A percentile compares a stretch with the other conserved stretches of the same genome.
phyloP scores from a whole-genome alignment of 176 grass and related monocot species.

The Rhynchospora breviuscula region DNA sequence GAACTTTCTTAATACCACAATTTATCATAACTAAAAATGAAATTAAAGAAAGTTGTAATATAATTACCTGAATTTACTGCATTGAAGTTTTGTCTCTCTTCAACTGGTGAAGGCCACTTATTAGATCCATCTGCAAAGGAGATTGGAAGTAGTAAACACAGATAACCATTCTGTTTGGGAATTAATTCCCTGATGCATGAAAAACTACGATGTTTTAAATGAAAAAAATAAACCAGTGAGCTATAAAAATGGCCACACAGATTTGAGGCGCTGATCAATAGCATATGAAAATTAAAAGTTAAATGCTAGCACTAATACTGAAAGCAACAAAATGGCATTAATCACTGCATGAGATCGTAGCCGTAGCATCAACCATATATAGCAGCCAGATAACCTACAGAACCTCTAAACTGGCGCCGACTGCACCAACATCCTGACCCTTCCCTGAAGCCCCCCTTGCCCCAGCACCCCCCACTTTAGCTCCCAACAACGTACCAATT shows the following conservation, averaged over 20 bases:
- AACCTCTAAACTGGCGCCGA: no score
- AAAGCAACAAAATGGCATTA: background rate
- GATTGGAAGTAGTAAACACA: background rate
- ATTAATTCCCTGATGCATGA: background rate
- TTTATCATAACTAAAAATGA: background rate
- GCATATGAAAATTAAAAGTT: background rate
- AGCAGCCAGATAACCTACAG: background rate
- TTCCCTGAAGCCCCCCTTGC: no score
- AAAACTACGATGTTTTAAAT: background rate
- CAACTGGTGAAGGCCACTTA: background rate
- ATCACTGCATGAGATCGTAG: background rate
- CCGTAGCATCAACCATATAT: background rate
- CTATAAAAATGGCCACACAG: background rate
- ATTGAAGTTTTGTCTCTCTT: slow-evolving; percentile 16
- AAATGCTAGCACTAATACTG: background rate
- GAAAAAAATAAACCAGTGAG: background rate
- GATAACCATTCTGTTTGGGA: background rate
- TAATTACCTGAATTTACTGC: slow-evolving; percentile 10
- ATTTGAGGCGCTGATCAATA: background rate
- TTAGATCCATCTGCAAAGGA: slow-evolving; percentile 12
- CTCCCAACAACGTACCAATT: background rate
- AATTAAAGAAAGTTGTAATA: background rate
- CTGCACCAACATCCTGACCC: no score
- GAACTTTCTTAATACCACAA: background rate
- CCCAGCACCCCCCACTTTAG: background rate